A percentile compares a stretch with the other conserved stretches of the same genome.
phyloP scores from a whole-genome alignment of 1,284 basidiomycete species.

The Pseudozyma flocculosa region DNA sequence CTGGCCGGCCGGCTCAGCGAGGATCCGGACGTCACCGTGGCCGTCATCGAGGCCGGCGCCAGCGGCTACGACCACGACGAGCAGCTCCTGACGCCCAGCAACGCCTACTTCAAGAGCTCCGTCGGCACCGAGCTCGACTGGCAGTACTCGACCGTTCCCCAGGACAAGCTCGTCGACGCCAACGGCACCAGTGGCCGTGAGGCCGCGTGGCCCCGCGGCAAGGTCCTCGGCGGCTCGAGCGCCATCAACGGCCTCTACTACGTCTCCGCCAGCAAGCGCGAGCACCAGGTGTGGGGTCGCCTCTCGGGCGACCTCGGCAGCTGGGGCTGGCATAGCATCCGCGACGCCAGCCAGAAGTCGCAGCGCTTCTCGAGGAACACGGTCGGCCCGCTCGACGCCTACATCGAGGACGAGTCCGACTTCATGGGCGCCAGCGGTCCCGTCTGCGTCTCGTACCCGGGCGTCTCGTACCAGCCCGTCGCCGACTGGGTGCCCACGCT shows the following conservation, averaged over 20 bases:
- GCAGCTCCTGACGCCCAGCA: slow-evolving; percentile 20
- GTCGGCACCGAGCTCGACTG: slow-evolving; percentile 40
- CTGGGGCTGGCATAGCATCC: slow-evolving; percentile 34
- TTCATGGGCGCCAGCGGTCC: slow-evolving; percentile 41
- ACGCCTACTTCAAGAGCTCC: slow-evolving; percentile 30
- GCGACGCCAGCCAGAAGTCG: slow-evolving; percentile 39
- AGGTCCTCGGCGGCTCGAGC: slow-evolving; percentile 61
- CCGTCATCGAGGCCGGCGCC: slow-evolving; percentile 67
- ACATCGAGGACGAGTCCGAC: slow-evolving; percentile 23
- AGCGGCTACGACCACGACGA: slow-evolving; percentile 29
- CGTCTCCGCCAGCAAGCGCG: slow-evolving; percentile 49
- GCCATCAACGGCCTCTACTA: slow-evolving; percentile 60
- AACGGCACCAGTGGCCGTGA: slow-evolving; percentile 20
- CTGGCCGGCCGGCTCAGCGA: slow-evolving; percentile 80
- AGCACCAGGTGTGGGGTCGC: slow-evolving; percentile 39
- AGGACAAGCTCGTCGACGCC: slow-evolving; percentile 13
- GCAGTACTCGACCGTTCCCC: slow-evolving; percentile 33
- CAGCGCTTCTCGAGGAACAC: slow-evolving; percentile 33
- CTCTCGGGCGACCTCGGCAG: slow-evolving; percentile 29
- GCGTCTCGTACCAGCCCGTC: slow-evolving; percentile 33
- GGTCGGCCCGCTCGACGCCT: slow-evolving; percentile 15
- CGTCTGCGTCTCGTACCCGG: slow-evolving; percentile 37
- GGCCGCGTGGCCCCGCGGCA: slow-evolving; percentile 57
- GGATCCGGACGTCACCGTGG: slow-evolving; percentile 64
- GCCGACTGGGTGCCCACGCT: slow-evolving; percentile 38